A percentile compares a stretch with the other conserved stretches of the same genome.
Evolutionary conservation across 1,284 basidiomycete species (phyloP).

Genomic region (Sanghuangporus sanghuang): DNA sequence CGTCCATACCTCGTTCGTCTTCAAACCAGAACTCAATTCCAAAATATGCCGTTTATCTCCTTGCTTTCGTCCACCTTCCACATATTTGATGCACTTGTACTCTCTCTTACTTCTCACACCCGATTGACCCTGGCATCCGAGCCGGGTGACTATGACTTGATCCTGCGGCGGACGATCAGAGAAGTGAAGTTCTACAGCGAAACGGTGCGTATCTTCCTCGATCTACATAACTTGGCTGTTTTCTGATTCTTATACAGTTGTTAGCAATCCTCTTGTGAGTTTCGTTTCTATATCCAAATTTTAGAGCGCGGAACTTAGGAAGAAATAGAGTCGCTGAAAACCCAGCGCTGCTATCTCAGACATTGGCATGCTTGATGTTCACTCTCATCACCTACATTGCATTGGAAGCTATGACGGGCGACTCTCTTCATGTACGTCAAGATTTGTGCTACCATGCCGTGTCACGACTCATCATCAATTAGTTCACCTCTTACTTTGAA

Average conservation of each 20-base stretch:
- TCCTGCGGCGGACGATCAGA: constrained; percentile 8
- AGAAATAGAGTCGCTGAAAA: constrained; percentile 1
- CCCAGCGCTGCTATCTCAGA: constrained; percentile 3
- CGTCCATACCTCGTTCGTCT: not conserved
- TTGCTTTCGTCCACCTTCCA: not conserved
- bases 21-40: not conserved
- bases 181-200: constrained; percentile 18
- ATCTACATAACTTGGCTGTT: not conserved
- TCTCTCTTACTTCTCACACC: constrained; percentile 15
- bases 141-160: constrained; percentile 13
- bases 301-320: not conserved
- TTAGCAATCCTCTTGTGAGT: constrained; percentile 13
- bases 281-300: not conserved
- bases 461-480: not conserved
- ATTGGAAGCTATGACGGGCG: constrained; percentile 14
- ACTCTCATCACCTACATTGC: constrained; percentile 12
- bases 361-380: constrained; percentile 16
- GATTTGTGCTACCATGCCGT: not conserved
- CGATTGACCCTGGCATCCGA: constrained; percentile 6
- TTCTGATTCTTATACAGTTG: not conserved
- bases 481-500: no score
- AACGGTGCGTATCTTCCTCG: constrained; percentile 2
- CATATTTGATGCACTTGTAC: constrained; percentile 7
- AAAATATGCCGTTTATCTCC: not conserved
- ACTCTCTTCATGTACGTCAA: constrained; percentile 11